Evolutionary conservation across 2,329 filamentous ascomycete genomes (phyloP), one percentile per base, ranked within the genome.

Genomic region (Talaromyces sp.): DNA sequence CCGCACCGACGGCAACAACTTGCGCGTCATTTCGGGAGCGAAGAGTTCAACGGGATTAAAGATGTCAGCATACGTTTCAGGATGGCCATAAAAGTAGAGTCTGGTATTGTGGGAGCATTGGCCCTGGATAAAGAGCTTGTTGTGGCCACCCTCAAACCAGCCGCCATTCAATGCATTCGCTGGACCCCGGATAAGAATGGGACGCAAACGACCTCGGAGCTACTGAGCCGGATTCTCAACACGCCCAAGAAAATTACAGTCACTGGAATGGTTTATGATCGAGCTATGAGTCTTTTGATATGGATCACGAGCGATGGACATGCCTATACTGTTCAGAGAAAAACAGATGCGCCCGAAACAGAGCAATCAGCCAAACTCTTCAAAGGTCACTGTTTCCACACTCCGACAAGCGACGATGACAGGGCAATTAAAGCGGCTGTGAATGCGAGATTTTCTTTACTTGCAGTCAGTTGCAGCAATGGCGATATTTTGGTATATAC

Each of bases 41-140:
- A 93, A 38, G 95, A 97, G 76, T 91, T 91, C 10, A 85, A 85
- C 58, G 92, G 92, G 3, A 89, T 97, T 60, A 87, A 88, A 62
- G 95, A 99, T 78, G 88, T 96, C 64, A 96, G 90, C 72, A 85
- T 99, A 58, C 90, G 92, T 11, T 99, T 99, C 78, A 88, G 94
- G 65, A 97, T 97, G 91, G 94, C 97, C 15, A 98, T 99, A 74
- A 96, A 96, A 75, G 92, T 99, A 19, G 95, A 99, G 78, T 95
- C 95, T 2, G 95, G 95, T 2, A 97, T 99, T 71, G 89, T 89
- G 70, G 91, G 89, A 72, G 92, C 91, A 11, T 81, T 98, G 63
- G 94, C 95, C 2, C 84, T 98, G 25, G 95, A 98, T 70, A 92
- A 97, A 64, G 95, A 98, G 77, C 82, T 99, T 47, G 84, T 98